Evolutionary conservation across 2,329 filamentous ascomycete genomes (phyloP), one percentile per base, ranked within the genome.

Genomic region (Chaetomium olivaceum): DNA sequence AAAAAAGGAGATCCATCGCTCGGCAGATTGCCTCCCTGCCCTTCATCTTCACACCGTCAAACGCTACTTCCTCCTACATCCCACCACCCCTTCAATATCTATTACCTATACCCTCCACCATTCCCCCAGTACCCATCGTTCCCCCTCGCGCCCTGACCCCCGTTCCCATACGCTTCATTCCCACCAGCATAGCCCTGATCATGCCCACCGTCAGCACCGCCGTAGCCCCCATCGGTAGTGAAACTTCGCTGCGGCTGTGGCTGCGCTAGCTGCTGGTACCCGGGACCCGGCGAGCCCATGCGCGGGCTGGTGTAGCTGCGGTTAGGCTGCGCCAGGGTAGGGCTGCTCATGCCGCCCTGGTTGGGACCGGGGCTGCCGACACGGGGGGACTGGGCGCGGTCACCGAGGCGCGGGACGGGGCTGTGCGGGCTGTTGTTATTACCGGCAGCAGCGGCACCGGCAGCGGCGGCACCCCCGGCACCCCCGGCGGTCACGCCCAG

Each of bases 271-370:
- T 63, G 69, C 43, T 55, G 70, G 39, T 43, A 43, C 39, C 39
- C n/a, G 74, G 73, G 58, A 72, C 39, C 74, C 1, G 73, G 72
- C 11, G 75, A 74, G 1, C 69, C 74, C 57, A 67, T 64, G 29
- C 73, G 71, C 66, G 73, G 75, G 14, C 65, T 70, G 16, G 76
- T 73, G 61, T 73, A 75, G 62, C 69, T 74, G 29, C 73, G 73
- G 56, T 73, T 71, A 11, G 68, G 64, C 21, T 63, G 70, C 25
- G 70, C 48, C 52, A 36, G 33, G 33, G 33, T 36, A 9, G 65
- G 66, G 23, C 66, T 66, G 4, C 52, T 16, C 62, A 68, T 66
- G 48, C 61, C 33, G 14, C 48, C 61, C n/a, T 21, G 31, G 16
- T 33, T 52, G 39, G 61, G 58, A 4, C 27, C 58, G 6, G 73